Evolutionary conservation across 208 protist genomes (phyloP).

Genomic region (Balamuthia mandrillaris): DNA sequence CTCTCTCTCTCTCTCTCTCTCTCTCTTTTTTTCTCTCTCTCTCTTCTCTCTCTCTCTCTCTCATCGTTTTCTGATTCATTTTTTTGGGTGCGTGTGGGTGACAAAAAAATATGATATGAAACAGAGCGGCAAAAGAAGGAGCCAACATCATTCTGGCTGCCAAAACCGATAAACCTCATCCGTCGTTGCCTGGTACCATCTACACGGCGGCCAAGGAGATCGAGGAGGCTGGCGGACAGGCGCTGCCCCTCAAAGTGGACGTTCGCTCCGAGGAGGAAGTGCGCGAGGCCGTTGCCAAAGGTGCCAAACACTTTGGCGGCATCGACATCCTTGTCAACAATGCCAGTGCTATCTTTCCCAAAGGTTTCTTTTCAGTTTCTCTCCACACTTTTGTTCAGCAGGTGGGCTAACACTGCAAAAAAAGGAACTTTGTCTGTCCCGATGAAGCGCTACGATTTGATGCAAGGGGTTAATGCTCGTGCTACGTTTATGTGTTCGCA

Average conservation of each 20-base stretch:
- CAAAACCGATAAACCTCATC: constrained; percentile 65
- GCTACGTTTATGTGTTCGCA: constrained; percentile 63
- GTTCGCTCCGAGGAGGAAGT: constrained; percentile 60
- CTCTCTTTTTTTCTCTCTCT: not conserved
- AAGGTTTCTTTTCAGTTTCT: not conserved
- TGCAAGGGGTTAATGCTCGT: constrained; percentile 58
- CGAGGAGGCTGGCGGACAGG: constrained; percentile 48
- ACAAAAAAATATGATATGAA: not conserved
- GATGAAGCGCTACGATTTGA: constrained; percentile 67
- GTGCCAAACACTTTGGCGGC: constrained; percentile 69
- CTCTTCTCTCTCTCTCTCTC: not conserved
- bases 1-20: not conserved
- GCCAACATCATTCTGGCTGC: constrained; percentile 75
- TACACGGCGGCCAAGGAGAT: constrained; percentile 73
- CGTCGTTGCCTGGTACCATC: constrained; percentile 76
- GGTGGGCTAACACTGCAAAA: not conserved
- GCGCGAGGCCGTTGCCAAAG: constrained; percentile 64
- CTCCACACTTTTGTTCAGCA: too few species aligned
- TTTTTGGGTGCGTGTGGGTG: not conserved
- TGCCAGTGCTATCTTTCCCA: constrained; percentile 69
- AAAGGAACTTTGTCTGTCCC: constrained; percentile 60
- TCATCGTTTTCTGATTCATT: not conserved
- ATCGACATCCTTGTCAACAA: constrained; percentile 84
- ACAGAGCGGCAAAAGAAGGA: constrained; percentile 63
- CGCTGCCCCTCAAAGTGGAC: constrained; percentile 48